phyloP scores from a whole-genome alignment of 1,284 basidiomycete species.

The Sparassis latifolia region DNA sequence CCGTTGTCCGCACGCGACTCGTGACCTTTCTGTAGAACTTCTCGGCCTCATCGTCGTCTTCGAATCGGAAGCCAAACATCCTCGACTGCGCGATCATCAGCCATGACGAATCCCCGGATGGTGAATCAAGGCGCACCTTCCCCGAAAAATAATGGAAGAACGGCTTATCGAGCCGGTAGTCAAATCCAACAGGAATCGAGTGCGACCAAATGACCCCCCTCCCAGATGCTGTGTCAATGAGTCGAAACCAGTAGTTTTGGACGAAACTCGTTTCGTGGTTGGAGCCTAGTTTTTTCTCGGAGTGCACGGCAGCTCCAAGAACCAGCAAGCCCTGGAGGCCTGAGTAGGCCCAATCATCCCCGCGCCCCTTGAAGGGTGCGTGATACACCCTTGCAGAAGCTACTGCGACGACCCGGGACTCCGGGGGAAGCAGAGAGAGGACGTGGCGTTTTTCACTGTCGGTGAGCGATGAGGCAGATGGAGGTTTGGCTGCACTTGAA shows the following conservation, averaged over 20 bases:
- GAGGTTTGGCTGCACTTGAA: background rate
- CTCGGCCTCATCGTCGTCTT: constrained; percentile 57
- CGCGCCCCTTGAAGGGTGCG: constrained; percentile 38
- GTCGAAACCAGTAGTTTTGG: constrained; percentile 57
- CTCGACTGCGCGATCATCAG: constrained; percentile 44
- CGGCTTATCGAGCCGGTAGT: constrained; percentile 83
- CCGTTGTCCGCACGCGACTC: constrained; percentile 12
- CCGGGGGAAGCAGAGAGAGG: constrained; percentile 21
- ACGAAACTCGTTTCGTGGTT: constrained; percentile 16
- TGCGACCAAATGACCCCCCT: constrained; percentile 84
- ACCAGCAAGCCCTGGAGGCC: constrained; percentile 68
- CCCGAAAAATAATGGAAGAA: constrained; percentile 91
- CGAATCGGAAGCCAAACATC: constrained; percentile 73
- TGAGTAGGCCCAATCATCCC: constrained; percentile 62
- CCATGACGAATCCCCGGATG: background rate
- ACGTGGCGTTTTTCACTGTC: constrained; percentile 19
- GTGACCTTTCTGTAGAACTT: constrained; percentile 45
- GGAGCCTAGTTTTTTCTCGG: constrained; percentile 12
- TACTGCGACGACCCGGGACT: constrained; percentile 21
- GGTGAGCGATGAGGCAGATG: background rate
- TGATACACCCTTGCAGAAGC: constrained; percentile 45
- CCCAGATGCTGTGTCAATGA: constrained; percentile 65
- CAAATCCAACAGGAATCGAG: constrained; percentile 72
- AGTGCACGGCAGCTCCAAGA: constrained; percentile 45
- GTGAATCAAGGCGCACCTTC: constrained; percentile 47